Evolutionary conservation across 1,139 yeast genomes (phyloP).

Genomic region (Sugiyamaella pinicola): DNA sequence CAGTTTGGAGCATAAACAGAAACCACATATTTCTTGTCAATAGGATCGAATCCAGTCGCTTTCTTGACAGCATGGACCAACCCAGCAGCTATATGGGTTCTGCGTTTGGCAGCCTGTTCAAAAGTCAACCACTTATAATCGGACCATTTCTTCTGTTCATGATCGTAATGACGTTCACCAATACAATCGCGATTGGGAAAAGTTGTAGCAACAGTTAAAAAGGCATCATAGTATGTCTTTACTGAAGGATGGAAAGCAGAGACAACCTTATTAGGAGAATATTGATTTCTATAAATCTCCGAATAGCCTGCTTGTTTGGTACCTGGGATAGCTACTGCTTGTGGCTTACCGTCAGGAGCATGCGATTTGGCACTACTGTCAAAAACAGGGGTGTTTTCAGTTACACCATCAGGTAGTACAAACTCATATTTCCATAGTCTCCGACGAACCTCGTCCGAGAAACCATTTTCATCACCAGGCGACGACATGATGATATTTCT

Average conservation of each 20-base stretch:
- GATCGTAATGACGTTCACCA: constrained; percentile 53
- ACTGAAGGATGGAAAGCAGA: constrained; percentile 54
- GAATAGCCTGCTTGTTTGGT: constrained; percentile 55
- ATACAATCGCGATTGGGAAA: constrained; percentile 50
- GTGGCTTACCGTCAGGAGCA: constrained; percentile 31
- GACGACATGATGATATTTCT: neutral
- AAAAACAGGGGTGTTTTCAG: constrained; percentile 10
- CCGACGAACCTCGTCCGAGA: constrained; percentile 25
- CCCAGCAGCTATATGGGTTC: constrained; percentile 64
- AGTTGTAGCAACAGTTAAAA: constrained; percentile 47
- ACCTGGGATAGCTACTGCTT: constrained; percentile 51
- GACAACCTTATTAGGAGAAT: constrained; percentile 45
- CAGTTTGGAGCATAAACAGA: constrained; percentile 59
- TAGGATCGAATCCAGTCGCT: constrained; percentile 23
- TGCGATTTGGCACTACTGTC: constrained; percentile 13
- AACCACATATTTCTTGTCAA: constrained; percentile 51
- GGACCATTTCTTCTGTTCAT: constrained; percentile 49
- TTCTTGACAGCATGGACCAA: constrained; percentile 48
- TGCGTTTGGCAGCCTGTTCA: constrained; percentile 47
- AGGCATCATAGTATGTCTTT: constrained; percentile 53
- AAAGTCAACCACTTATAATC: constrained; percentile 56
- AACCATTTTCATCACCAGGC: constrained; percentile 16
- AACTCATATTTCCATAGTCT: constrained; percentile 22
- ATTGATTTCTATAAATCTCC: constrained; percentile 54
- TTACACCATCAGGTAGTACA: constrained; percentile 15